Evolutionary conservation across 257 asterid genomes (phyloP).

Genomic region (Avicennia marina): DNA sequence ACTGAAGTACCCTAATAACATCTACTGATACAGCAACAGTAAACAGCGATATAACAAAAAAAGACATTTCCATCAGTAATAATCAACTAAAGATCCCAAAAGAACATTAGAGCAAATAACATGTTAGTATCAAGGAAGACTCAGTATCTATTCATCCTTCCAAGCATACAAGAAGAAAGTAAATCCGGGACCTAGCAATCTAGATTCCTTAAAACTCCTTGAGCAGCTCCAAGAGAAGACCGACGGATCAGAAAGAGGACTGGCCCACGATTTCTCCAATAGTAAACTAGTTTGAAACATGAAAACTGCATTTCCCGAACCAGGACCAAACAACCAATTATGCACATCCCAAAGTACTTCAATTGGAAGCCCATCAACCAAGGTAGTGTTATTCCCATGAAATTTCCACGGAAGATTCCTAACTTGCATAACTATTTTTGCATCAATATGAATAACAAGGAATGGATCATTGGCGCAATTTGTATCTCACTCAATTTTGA

Average conservation of each 20-base stretch:
- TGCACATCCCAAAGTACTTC: slow-evolving; percentile 89
- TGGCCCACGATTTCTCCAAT: slow-evolving; percentile 58
- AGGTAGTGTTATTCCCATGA: slow-evolving; percentile 62
- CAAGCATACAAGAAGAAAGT: slow-evolving; percentile 74
- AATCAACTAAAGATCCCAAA: too few relatives aligned
- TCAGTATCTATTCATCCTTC: slow-evolving; percentile 74
- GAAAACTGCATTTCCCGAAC: slow-evolving; percentile 70
- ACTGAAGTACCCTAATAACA: too few relatives aligned
- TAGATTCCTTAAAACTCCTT: slow-evolving; percentile 38
- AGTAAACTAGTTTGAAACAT: slow-evolving; percentile 65
- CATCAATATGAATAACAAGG: slow-evolving; percentile 57
- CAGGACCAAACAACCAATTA: slow-evolving; percentile 70
- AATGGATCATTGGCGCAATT: slow-evolving; percentile 46
- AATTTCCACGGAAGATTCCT: slow-evolving; percentile 80
- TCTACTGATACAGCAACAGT: too few relatives aligned
- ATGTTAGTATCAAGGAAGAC: too few relatives aligned
- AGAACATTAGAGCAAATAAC: too few relatives aligned
- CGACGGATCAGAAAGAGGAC: slow-evolving; percentile 34
- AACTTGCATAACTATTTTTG: slow-evolving; percentile 67
- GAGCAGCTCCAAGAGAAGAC: slow-evolving; percentile 50
- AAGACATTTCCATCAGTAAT: too few relatives aligned
- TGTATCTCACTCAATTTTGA: slow-evolving; percentile 67
- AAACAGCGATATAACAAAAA: too few relatives aligned
- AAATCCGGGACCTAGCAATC: slow-evolving; percentile 59
- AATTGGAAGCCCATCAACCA: slow-evolving; percentile 80